These are phyloP conservation scores for Lotmaria passim DNA, from an alignment of 208 protist species.

Conservation along the genomic window DNA sequence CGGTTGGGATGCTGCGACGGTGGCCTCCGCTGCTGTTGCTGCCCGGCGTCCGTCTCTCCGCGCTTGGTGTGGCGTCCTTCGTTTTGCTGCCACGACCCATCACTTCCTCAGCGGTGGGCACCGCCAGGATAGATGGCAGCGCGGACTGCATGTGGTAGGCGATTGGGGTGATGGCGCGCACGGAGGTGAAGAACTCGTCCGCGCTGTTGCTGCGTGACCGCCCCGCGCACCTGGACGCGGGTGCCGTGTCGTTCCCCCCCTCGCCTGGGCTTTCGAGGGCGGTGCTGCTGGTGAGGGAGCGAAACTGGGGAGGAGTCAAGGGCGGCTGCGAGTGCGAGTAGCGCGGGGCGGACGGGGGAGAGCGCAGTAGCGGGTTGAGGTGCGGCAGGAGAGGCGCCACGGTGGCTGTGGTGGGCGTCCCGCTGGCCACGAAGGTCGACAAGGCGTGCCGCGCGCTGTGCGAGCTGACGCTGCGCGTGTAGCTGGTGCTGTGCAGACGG, in stretches of 20 bases:
- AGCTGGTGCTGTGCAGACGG: neutral
- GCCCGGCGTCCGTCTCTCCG: neutral
- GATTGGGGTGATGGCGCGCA: neutral
- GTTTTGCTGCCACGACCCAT: neutral
- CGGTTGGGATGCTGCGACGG: conserved; percentile 5
- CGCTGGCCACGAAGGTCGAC: neutral
- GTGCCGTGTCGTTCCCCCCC: neutral
- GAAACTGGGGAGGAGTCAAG: conserved; percentile 1
- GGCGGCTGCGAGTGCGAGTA: neutral
- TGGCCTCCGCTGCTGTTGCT: neutral
- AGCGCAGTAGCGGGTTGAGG: conserved; percentile 13
- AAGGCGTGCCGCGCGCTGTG: conserved; percentile 4
- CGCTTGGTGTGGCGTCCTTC: neutral
- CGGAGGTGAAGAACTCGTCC: neutral
- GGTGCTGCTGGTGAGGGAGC: neutral
- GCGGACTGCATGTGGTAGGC: neutral
- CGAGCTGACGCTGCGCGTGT: conserved; percentile 16
- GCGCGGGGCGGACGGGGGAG: conserved; percentile 3
- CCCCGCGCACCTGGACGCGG: neutral
- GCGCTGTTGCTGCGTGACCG: conserved; percentile 1
- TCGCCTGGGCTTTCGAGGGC: neutral
- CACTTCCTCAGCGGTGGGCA: neutral
- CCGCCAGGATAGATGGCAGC: conserved; percentile 9
- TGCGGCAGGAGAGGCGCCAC: conserved; percentile 1
- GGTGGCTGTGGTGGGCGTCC: neutral